Conservation (phyloP, 2,329 filamentous ascomycete genomes). For the Zasmidium angulare region DNA sequence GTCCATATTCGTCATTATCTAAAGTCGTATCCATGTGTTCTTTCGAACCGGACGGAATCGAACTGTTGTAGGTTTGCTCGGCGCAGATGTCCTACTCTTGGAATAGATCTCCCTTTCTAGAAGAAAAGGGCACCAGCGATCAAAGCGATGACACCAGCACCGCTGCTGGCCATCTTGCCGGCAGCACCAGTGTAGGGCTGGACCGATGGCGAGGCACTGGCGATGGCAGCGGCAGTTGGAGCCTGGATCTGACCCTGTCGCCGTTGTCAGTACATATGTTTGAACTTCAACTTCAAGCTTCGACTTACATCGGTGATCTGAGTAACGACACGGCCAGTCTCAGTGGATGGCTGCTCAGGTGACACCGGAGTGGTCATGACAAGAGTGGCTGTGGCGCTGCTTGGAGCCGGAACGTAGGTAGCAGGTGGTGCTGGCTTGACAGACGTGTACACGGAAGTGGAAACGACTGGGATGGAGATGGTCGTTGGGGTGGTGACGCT, state of each 20-base stretch:
- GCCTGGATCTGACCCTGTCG: neutral
- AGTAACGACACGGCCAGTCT: neutral
- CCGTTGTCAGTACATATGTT: neutral
- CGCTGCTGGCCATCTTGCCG: slow-evolving; percentile 6
- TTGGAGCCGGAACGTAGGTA: neutral
- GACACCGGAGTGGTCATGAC: neutral
- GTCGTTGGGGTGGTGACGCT: neutral
- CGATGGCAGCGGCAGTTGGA: neutral
- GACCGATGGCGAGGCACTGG: neutral
- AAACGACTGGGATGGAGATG: neutral
- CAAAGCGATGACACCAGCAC: slow-evolving; percentile 3
- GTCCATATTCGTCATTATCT: neutral
- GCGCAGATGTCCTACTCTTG: neutral
- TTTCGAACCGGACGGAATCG: neutral
- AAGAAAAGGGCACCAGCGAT: slow-evolving; percentile 6
- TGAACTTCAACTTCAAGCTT: neutral
- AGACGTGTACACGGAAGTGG: neutral
- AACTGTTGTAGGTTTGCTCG: neutral
- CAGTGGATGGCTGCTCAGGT: neutral
- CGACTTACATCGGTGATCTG: neutral
- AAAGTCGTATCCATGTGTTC: neutral
- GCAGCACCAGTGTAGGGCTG: slow-evolving; percentile 12
- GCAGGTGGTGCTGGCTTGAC: neutral
- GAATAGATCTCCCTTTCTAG: neutral
- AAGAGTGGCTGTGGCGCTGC: neutral